Conservation (phyloP, 2,329 filamentous ascomycete species). For the Fusarium xylarioides region DNA sequence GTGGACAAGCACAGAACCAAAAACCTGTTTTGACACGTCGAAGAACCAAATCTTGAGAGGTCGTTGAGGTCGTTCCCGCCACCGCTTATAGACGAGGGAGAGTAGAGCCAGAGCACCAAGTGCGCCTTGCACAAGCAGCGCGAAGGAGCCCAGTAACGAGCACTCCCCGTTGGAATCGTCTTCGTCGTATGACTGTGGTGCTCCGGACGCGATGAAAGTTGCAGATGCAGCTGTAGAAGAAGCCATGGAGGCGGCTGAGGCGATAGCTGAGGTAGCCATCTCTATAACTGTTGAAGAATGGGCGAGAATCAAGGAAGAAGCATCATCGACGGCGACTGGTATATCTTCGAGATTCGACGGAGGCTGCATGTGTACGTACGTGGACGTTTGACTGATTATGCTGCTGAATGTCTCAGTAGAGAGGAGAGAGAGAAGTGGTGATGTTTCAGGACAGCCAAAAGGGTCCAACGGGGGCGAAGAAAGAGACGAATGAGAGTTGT, state of each 20-base stretch:
- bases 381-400: conserved; percentile 21
- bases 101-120: conserved; percentile 84
- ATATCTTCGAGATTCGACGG: conserved; percentile 32
- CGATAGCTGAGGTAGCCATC: conserved; percentile 44
- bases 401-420: conserved; percentile 18
- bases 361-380: conserved; percentile 36
- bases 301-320: conserved; percentile 32
- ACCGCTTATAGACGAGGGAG: conserved; percentile 92
- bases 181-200: conserved; percentile 48
- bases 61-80: conserved; percentile 88
- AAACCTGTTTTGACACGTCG: conserved; percentile 96
- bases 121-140: conserved; percentile 86
- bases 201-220: conserved; percentile 24
- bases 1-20: conserved; percentile 91
- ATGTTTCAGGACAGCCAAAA: conserved; percentile 33
- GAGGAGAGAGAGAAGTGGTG: conserved; percentile 23
- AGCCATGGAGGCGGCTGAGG: conserved; percentile 43
- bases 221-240: conserved; percentile 38
- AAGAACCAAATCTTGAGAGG: conserved; percentile 98
- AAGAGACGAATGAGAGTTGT: conserved; percentile 2
- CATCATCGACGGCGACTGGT: conserved; percentile 34
- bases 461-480: conserved; percentile 6
- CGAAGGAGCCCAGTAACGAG: conserved; percentile 87
- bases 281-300: conserved; percentile 36
- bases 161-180: conserved; percentile 76